Evolutionary conservation across 2,329 filamentous ascomycete genomes (phyloP).

Genomic region (Seiridium unicorne): DNA sequence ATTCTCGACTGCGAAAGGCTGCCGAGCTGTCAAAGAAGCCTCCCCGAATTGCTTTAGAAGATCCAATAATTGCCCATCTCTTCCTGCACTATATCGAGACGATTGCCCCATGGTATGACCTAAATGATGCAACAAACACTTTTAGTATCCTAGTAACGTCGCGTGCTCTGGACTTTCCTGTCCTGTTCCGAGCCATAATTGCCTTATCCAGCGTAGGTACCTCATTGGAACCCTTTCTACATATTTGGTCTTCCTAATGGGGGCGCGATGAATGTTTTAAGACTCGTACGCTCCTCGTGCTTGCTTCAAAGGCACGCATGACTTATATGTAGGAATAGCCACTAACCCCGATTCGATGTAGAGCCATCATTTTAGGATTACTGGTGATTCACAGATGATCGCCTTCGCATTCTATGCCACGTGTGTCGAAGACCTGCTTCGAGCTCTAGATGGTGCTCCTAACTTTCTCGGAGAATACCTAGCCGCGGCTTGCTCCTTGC

Average conservation of each 20-base stretch:
- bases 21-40: neutral
- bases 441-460: neutral
- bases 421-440: neutral
- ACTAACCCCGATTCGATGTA: no score
- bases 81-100: neutral
- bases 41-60: neutral
- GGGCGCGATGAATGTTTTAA: no score
- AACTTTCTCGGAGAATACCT: neutral
- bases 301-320: no score
- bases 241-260: no score
- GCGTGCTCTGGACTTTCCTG: conserved; percentile 1
- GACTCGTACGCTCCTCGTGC: no score
- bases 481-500: neutral
- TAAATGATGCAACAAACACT: neutral
- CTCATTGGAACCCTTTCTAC: no score
- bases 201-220: neutral
- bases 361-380: neutral
- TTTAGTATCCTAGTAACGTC: neutral
- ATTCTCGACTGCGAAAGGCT: neutral
- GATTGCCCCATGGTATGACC: conserved; percentile 1
- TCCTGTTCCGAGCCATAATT: neutral
- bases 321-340: no score
- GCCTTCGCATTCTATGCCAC: conserved; percentile 1
- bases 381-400: neutral
- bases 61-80: neutral